Conservation (phyloP, 495 filamentous ascomycete species). For the Parmelia sp. region DNA sequence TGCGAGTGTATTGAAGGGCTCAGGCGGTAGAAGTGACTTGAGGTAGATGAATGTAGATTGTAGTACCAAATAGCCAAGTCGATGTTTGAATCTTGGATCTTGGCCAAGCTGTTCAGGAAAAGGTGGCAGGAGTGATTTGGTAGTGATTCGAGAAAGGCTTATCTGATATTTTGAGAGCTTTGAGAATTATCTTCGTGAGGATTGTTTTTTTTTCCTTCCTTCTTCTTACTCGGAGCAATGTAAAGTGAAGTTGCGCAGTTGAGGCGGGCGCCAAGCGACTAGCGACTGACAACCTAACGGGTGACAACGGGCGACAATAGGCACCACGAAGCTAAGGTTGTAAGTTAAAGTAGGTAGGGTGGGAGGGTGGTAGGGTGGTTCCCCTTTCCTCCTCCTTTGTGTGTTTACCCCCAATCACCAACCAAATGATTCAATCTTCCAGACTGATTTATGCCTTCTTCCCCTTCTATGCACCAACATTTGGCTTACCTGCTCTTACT, state of each 20-base stretch:
- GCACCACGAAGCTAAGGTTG: too few species aligned
- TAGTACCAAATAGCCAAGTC: background rate
- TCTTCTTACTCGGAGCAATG: too few species aligned
- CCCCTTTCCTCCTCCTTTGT: too few species aligned
- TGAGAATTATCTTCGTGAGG: background rate
- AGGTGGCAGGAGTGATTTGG: background rate
- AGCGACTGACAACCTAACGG: too few species aligned
- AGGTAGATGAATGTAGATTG: background rate
- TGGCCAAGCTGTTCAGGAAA: background rate
- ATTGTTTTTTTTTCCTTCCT: too few species aligned
- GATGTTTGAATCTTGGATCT: too few species aligned
- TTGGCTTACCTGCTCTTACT: too few species aligned
- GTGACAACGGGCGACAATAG: background rate
- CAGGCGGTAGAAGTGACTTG: background rate
- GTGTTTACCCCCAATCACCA: too few species aligned
- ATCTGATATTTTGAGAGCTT: background rate
- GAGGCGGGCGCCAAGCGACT: background rate
- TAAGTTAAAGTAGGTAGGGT: too few species aligned
- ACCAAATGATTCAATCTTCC: background rate
- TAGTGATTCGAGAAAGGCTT: background rate
- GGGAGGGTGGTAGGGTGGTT: too few species aligned
- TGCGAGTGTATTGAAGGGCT: background rate
- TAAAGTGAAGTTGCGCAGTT: background rate
- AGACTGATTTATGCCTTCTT: background rate
- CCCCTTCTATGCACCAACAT: too few species aligned